phyloP scores from a whole-genome alignment of 305 asterid species.

The Fraxinus nigra region DNA sequence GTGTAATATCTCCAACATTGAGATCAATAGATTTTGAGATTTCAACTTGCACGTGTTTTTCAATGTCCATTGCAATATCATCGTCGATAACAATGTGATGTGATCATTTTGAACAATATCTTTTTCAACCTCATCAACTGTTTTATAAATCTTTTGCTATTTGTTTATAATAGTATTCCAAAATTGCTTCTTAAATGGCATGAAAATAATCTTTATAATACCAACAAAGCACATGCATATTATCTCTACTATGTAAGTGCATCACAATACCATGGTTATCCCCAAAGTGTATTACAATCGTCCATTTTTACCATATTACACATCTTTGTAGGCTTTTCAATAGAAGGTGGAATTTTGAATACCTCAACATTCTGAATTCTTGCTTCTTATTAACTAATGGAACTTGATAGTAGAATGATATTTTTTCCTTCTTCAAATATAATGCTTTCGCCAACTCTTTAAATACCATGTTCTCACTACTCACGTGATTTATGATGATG shows the following conservation, averaged over 20 bases:
- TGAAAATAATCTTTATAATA: no score
- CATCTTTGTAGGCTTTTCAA: not conserved
- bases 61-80: no score
- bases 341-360: not conserved
- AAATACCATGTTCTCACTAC: not conserved
- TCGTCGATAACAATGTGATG: not conserved
- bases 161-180: not conserved
- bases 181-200: not conserved
- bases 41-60: not conserved
- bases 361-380: not conserved
- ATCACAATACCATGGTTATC: not conserved
- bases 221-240: not conserved
- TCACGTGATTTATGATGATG: not conserved
- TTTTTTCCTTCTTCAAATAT: not conserved
- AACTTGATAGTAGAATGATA: no score
- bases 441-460: not conserved
- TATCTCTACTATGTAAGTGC: not conserved
- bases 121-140: not conserved
- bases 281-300: not conserved
- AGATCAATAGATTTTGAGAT: not conserved
- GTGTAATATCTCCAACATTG: no score
- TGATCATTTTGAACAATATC: not conserved
- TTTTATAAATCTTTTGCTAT: no score
- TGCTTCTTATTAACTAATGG: not conserved
- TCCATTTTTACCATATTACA: not conserved